Conservation (phyloP, 208 protist genomes). For the Herpetomonas tarakana region DNA sequence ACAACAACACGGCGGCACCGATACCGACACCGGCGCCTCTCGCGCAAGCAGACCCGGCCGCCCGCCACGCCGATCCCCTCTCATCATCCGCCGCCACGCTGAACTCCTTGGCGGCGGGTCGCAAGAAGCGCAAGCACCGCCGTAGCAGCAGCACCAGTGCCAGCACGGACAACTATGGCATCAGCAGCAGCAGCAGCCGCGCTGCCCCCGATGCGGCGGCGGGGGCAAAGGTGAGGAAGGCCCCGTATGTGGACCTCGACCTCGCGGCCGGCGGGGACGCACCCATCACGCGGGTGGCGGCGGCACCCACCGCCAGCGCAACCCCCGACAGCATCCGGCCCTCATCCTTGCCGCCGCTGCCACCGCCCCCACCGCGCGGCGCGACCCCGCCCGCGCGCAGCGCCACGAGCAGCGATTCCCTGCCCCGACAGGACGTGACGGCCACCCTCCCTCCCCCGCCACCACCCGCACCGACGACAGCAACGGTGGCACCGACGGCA, state of each 20-base stretch:
- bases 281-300: conserved; percentile 1
- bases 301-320: conserved; percentile 2
- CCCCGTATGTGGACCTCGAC: conserved; percentile 17
- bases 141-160: background rate
- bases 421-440: background rate
- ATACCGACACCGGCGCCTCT: background rate
- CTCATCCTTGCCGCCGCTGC: conserved; percentile 17
- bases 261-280: background rate
- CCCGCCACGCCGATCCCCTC: too few relatives aligned
- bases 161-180: background rate
- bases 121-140: background rate
- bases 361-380: conserved; percentile 6
- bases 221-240: background rate
- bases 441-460: conserved; percentile 12
- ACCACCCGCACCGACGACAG: conserved; percentile 2
- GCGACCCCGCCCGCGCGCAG: background rate
- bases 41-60: too few relatives aligned
- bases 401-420: background rate
- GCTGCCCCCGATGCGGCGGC: conserved; percentile 3
- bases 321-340: background rate
- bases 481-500: background rate
- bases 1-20: conserved; percentile 4
- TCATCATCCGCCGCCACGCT: too few relatives aligned
- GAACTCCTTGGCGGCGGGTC: background rate
- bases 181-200: conserved; percentile 8